phyloP scores from a whole-genome alignment of 2,329 filamentous ascomycete species.

The Diplodia sapinea region DNA sequence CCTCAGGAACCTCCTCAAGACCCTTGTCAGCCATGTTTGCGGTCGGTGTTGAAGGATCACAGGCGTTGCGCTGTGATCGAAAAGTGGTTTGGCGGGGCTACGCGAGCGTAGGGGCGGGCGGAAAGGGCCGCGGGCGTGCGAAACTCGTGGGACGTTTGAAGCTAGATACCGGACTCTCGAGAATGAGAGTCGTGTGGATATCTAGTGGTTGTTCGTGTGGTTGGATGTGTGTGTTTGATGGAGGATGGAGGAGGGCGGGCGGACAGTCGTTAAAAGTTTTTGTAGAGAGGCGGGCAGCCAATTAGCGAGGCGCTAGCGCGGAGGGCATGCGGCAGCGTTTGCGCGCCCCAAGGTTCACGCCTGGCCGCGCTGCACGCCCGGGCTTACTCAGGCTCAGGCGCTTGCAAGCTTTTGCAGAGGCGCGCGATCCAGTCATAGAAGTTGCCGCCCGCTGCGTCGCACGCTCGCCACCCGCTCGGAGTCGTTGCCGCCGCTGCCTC shows the following conservation, averaged over 20 bases:
- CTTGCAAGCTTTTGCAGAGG: slow-evolving; percentile 17
- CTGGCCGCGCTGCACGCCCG: not conserved
- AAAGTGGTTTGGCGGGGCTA: slow-evolving; percentile 43
- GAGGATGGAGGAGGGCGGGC: slow-evolving; percentile 38
- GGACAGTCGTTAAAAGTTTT: slow-evolving; percentile 35
- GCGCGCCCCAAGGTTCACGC: slow-evolving; percentile 14
- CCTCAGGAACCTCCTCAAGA: slow-evolving; percentile 96
- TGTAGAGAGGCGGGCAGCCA: slow-evolving; percentile 29
- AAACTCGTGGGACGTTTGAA: slow-evolving; percentile 40
- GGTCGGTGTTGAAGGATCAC: slow-evolving; percentile 64
- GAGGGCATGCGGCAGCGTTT: slow-evolving; percentile 28
- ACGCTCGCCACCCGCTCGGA: slow-evolving; percentile 17
- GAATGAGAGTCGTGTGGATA: slow-evolving; percentile 52
- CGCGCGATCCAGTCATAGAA: slow-evolving; percentile 6
- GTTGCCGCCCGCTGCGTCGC: slow-evolving; percentile 1
- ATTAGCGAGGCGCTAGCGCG: slow-evolving; percentile 33
- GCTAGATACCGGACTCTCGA: slow-evolving; percentile 57
- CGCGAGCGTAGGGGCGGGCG: slow-evolving; percentile 49
- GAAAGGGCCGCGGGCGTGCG: slow-evolving; percentile 46
- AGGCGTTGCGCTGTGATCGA: slow-evolving; percentile 65
- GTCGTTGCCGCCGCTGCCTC: slow-evolving; percentile 20
- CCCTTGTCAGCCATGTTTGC: slow-evolving; percentile 99
- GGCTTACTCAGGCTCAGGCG: slow-evolving; percentile 15
- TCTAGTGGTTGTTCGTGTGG: slow-evolving; percentile 45
- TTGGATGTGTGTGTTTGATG: slow-evolving; percentile 38